A percentile compares a stretch with the other conserved stretches of the same genome.
These are phyloP conservation scores for Camelina laxa DNA, from an alignment of 345 rosid species.

Conservation along the genomic window DNA sequence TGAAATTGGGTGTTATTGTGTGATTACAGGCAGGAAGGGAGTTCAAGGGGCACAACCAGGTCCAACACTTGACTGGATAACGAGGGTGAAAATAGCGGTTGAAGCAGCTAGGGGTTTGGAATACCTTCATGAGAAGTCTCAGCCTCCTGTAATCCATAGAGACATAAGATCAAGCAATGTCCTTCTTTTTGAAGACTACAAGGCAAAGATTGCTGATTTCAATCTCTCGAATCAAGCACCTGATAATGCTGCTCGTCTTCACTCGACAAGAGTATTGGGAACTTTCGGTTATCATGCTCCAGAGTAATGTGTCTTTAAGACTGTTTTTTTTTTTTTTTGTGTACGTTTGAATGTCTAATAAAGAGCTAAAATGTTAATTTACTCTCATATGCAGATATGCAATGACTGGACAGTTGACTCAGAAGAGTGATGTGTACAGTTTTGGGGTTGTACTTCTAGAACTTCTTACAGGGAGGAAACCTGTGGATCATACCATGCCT, in stretches of 20 bases:
- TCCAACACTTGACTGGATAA: constrained; percentile 50
- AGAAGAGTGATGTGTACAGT: constrained; percentile 52
- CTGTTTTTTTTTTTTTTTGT: constrained; percentile 24
- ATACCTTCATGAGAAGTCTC: constrained; percentile 48
- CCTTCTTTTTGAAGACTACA: constrained; percentile 47
- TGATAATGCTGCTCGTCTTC: constrained; percentile 51
- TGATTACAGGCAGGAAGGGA: constrained; percentile 45
- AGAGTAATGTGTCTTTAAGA: constrained; percentile 37
- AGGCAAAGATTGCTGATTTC: constrained; percentile 48
- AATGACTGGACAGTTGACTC: constrained; percentile 50
- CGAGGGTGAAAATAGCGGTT: constrained; percentile 47
- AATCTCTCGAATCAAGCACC: constrained; percentile 50
- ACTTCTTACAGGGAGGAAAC: constrained; percentile 49
- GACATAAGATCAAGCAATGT: constrained; percentile 48
- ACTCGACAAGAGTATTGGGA: constrained; percentile 48
- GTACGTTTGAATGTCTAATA: neutral
- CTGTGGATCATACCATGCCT: constrained; percentile 50
- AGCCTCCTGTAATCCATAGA: constrained; percentile 47
- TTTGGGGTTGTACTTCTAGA: constrained; percentile 50
- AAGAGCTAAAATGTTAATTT: neutral
- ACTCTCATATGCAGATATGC: constrained; percentile 41
- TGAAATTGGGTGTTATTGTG: constrained; percentile 32
- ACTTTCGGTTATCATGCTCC: constrained; percentile 51
- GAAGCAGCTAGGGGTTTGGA: constrained; percentile 49
- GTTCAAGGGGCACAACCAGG: constrained; percentile 52